Conservation (phyloP, 2,329 filamentous ascomycete genomes). For the Mollisia scopiformis region DNA sequence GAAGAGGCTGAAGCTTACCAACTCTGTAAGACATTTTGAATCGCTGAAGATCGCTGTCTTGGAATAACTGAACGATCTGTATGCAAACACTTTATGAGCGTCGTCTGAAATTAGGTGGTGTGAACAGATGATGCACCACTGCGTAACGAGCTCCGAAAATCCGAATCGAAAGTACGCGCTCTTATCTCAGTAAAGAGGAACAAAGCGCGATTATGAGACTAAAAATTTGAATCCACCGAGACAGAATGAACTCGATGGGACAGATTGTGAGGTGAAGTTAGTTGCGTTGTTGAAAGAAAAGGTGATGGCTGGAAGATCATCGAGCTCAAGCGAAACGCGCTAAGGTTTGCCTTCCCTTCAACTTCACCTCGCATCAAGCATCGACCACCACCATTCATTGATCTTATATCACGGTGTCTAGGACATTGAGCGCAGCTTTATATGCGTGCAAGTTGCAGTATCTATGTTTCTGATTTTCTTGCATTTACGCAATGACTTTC, state of each 20-base stretch:
- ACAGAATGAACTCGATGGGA: neutral
- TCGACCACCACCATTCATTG: neutral
- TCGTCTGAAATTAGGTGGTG: neutral
- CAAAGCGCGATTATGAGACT: neutral
- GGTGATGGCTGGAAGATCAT: neutral
- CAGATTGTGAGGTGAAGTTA: neutral
- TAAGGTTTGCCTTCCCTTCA: no score
- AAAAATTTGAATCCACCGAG: neutral
- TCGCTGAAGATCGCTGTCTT: neutral
- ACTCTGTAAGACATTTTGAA: conserved; percentile 38
- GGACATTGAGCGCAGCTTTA: no score
- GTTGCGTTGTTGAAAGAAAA: conserved; percentile 4
- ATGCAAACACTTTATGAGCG: no score
- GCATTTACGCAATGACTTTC: no score
- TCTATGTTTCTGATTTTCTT: no score
- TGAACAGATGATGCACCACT: neutral
- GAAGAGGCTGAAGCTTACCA: conserved; percentile 33
- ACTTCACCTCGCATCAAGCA: neutral
- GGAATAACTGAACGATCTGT: neutral
- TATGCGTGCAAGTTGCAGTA: no score
- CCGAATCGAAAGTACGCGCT: neutral
- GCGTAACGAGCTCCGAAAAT: neutral
- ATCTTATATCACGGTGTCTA: neutral
- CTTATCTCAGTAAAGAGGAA: neutral
- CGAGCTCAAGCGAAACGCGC: neutral